Percentiles rank a stretch among this genome's conserved stretches.
phyloP scores from a whole-genome alignment of 768 basidiomycete genomes.

The Trametes cingulata region DNA sequence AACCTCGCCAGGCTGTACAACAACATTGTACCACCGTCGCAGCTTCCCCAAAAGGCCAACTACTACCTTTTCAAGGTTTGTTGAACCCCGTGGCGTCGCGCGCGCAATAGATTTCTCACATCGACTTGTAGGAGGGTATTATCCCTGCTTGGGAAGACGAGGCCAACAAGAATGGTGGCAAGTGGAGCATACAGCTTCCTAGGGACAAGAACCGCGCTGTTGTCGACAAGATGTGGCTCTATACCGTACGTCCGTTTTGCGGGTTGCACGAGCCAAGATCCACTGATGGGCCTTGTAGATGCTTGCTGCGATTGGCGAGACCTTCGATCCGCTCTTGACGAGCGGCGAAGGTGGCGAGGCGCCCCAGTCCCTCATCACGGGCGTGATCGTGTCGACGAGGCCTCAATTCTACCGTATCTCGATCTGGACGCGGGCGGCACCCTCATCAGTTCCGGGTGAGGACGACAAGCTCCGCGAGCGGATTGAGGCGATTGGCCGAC shows the following conservation, averaged over 20 bases:
- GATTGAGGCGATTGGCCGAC: conserved; percentile 79
- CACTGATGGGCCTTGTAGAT: conserved; percentile 55
- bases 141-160: conserved; percentile 98
- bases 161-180: conserved; percentile 95
- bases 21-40: conserved; percentile 94
- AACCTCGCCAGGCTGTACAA: conserved; percentile 72
- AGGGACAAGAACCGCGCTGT: conserved; percentile 85
- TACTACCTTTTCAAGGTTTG: conserved; percentile 97
- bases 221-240: conserved; percentile 97
- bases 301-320: conserved; percentile 99
- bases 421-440: conserved; percentile 94
- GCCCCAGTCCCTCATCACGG: conserved; percentile 58
- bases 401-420: conserved; percentile 95
- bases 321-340: conserved; percentile 86
- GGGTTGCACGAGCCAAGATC: neutral
- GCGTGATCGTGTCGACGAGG: conserved; percentile 84
- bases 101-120: neutral
- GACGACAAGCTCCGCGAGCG: conserved; percentile 69
- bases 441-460: conserved; percentile 42
- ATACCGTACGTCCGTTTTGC: conserved; percentile 63
- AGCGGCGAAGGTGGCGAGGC: conserved; percentile 42
- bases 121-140: conserved; percentile 72
- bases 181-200: conserved; percentile 98
- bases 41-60: conserved; percentile 94
- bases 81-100: conserved; percentile 8